These are phyloP conservation scores for Penicillium verrucosum DNA, from an alignment of 2,329 filamentous ascomycete genomes.

Conservation along the genomic window DNA sequence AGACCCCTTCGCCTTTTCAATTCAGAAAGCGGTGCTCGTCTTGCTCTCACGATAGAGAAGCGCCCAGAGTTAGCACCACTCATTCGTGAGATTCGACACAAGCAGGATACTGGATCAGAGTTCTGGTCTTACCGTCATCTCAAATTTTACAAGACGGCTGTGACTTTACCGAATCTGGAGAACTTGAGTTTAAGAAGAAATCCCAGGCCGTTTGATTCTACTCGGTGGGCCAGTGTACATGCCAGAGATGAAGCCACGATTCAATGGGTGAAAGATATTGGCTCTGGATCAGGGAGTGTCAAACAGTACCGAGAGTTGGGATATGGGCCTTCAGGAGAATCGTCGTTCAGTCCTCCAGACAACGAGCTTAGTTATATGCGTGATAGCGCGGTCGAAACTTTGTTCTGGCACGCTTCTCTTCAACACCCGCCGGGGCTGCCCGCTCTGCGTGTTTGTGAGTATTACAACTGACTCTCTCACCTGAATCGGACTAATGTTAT, in stretches of 20 bases:
- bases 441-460: constrained; percentile 4
- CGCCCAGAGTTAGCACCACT: constrained; percentile 1
- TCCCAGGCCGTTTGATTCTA: background rate
- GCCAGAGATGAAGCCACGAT: background rate
- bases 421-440: background rate
- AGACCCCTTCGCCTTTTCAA: background rate
- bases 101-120: background rate
- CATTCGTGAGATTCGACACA: constrained; percentile 4
- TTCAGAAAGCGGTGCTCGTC: constrained; percentile 5
- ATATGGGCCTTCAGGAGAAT: background rate
- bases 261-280: background rate
- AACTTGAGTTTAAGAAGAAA: background rate
- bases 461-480: background rate
- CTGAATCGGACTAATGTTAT: background rate
- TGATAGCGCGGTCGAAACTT: background rate
- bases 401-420: constrained; percentile 1
- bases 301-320: background rate
- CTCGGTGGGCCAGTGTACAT: background rate
- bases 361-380: background rate
- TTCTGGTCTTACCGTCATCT: background rate
- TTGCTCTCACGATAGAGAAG: constrained; percentile 3
- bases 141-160: background rate
- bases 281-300: background rate
- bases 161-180: background rate
- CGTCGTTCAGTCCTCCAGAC: background rate